These are phyloP conservation scores for Epichloe bromicola DNA, from an alignment of 2,329 filamentous ascomycete species.

Conservation along the genomic window DNA sequence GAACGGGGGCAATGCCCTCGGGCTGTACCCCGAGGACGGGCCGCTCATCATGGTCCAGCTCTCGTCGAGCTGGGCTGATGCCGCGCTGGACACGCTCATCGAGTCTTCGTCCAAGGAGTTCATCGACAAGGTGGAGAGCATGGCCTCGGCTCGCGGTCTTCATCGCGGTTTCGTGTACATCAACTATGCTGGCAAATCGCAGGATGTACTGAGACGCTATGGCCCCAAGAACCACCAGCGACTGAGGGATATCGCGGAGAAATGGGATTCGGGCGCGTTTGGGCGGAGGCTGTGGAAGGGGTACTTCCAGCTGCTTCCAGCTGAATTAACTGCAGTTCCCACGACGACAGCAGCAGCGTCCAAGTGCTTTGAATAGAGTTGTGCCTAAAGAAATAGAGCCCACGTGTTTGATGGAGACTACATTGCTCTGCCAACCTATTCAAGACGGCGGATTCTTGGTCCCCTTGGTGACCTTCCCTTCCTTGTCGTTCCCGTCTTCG, in stretches of 20 bases:
- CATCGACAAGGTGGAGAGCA: conserved; percentile 13
- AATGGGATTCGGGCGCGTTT: conserved; percentile 25
- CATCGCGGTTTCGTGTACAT: conserved; percentile 27
- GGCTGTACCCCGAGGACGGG: conserved; percentile 13
- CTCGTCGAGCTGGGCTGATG: not conserved
- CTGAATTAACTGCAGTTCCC: conserved; percentile 7
- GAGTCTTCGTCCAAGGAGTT: conserved; percentile 22
- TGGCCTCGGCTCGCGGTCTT: conserved; percentile 17
- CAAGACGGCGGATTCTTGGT: no score
- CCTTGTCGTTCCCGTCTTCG: conserved; percentile 29
- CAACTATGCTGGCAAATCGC: conserved; percentile 30
- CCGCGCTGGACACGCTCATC: not conserved
- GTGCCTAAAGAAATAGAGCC: no score
- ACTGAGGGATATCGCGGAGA: conserved; percentile 17
- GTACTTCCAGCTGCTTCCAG: conserved; percentile 30
- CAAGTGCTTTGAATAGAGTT: no score
- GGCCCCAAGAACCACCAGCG: conserved; percentile 23
- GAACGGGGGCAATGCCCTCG: conserved; percentile 21
- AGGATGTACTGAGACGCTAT: conserved; percentile 28
- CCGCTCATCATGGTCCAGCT: conserved; percentile 8
- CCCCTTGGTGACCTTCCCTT: conserved; percentile 19
- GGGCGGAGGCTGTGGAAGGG: conserved; percentile 23
- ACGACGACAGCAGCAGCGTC: no score
- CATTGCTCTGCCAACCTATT: no score
- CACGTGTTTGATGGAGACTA: no score